phyloP scores from a whole-genome alignment of 2,329 filamentous ascomycete species.

The Sclerotiophoma versabilis region DNA sequence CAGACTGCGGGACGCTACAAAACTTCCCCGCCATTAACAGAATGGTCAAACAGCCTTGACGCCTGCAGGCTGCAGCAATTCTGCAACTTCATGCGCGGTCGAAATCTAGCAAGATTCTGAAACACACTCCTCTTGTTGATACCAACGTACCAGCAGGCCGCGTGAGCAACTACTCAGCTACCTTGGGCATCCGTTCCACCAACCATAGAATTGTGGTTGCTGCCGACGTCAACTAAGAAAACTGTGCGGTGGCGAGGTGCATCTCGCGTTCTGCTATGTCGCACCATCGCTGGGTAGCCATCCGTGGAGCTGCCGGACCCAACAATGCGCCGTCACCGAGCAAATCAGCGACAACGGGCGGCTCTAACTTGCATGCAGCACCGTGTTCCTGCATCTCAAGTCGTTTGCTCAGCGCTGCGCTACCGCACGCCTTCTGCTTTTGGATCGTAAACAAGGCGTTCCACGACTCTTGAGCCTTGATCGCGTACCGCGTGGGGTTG shows the following conservation, averaged over 20 bases:
- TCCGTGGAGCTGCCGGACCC: slow-evolving; percentile 28
- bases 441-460: slow-evolving; percentile 21
- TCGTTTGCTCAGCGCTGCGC: slow-evolving; percentile 25
- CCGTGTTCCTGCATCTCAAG: slow-evolving; percentile 39
- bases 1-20: slow-evolving; percentile 6
- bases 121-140: slow-evolving; percentile 29
- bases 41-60: slow-evolving; percentile 19
- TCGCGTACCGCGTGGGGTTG: slow-evolving; percentile 14
- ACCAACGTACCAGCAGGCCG: slow-evolving; percentile 18
- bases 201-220: slow-evolving; percentile 11
- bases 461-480: slow-evolving; percentile 10
- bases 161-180: slow-evolving; percentile 14
- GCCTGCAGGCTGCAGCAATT: slow-evolving; percentile 20
- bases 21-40: slow-evolving; percentile 17
- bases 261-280: slow-evolving; percentile 38
- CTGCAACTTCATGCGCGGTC: slow-evolving; percentile 16
- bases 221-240: slow-evolving; percentile 7
- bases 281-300: slow-evolving; percentile 42
- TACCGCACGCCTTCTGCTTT: slow-evolving; percentile 21
- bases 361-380: slow-evolving; percentile 18
- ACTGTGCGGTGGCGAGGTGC: slow-evolving; percentile 32
- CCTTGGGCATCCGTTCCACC: slow-evolving; percentile 32
- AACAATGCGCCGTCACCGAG: slow-evolving; percentile 30
- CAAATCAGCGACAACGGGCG: slow-evolving; percentile 43
- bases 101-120: slow-evolving; percentile 24